These are phyloP conservation scores for Penicillium turbatum DNA, from an alignment of 495 filamentous ascomycete species.

Conservation along the genomic window DNA sequence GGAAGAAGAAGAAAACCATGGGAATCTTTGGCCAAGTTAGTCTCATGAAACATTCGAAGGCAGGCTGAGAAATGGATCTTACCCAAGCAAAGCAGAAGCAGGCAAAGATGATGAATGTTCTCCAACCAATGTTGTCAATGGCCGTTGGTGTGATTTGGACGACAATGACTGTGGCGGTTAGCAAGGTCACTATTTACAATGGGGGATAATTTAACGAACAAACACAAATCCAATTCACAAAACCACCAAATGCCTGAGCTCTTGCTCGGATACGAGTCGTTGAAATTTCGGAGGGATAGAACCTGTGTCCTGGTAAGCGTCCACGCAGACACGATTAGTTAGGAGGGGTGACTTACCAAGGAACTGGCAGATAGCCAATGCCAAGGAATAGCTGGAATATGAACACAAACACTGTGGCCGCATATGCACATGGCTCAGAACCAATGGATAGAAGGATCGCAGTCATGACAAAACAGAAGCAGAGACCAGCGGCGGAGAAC, in stretches of 20 bases:
- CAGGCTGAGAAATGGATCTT: neutral
- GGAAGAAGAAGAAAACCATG: slow-evolving; percentile 62
- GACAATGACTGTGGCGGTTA: slow-evolving; percentile 28
- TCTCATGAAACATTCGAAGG: slow-evolving; percentile 21
- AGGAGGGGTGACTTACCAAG: slow-evolving; percentile 48
- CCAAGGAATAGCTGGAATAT: slow-evolving; percentile 48
- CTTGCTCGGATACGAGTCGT: slow-evolving; percentile 34
- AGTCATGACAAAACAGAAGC: slow-evolving; percentile 39
- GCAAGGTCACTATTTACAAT: neutral
- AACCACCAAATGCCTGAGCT: slow-evolving; percentile 37
- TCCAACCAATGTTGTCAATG: slow-evolving; percentile 56
- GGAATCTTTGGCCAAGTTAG: slow-evolving; percentile 55
- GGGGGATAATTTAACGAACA: slow-evolving; percentile 13
- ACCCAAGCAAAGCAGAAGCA: slow-evolving; percentile 31
- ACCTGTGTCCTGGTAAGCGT: slow-evolving; percentile 41
- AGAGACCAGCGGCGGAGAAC: slow-evolving; percentile 42
- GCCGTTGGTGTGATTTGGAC: slow-evolving; percentile 62
- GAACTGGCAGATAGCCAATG: slow-evolving; percentile 38
- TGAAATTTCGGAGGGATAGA: slow-evolving; percentile 67
- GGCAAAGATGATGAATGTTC: slow-evolving; percentile 63
- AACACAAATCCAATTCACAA: slow-evolving; percentile 49
- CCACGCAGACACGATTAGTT: slow-evolving; percentile 36
- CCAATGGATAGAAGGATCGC: slow-evolving; percentile 30
- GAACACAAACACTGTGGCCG: slow-evolving; percentile 44
- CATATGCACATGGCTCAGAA: slow-evolving; percentile 26